Conservation (phyloP, 257 asterid species). For the Solanum lycopersicoides region DNA sequence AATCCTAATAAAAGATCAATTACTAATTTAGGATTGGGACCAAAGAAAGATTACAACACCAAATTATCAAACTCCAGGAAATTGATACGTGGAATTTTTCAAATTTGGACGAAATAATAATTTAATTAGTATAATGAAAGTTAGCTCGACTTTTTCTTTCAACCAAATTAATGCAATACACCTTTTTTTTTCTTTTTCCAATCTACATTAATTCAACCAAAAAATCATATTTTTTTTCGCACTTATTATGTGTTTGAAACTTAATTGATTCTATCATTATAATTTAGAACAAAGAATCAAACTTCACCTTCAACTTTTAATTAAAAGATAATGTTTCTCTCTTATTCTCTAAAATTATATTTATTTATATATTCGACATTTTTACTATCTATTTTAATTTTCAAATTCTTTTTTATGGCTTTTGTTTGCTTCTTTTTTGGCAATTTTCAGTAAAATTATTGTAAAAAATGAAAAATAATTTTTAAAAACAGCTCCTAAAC, state of each 20-base stretch:
- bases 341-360: not conserved
- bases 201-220: not conserved
- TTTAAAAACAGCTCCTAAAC: no score
- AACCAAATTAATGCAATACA: not conserved
- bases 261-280: not conserved
- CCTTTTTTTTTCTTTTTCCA: not conserved
- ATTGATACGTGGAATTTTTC: not conserved
- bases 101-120: not conserved
- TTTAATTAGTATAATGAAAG: not conserved
- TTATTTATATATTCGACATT: not conserved
- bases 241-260: not conserved
- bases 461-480: not conserved
- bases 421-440: not conserved
- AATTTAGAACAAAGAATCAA: not conserved
- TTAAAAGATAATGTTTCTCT: not conserved
- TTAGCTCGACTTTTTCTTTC: not conserved
- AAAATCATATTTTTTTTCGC: not conserved
- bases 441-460: not conserved
- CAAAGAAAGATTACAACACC: not conserved
- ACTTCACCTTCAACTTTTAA: not conserved
- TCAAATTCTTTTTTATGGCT: not conserved
- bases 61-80: not conserved
- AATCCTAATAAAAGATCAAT: not conserved
- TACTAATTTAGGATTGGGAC: not conserved
- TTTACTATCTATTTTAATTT: not conserved